Evolutionary conservation across 2,329 filamentous ascomycete genomes (phyloP).

Genomic region (Scedosporium boydii): DNA sequence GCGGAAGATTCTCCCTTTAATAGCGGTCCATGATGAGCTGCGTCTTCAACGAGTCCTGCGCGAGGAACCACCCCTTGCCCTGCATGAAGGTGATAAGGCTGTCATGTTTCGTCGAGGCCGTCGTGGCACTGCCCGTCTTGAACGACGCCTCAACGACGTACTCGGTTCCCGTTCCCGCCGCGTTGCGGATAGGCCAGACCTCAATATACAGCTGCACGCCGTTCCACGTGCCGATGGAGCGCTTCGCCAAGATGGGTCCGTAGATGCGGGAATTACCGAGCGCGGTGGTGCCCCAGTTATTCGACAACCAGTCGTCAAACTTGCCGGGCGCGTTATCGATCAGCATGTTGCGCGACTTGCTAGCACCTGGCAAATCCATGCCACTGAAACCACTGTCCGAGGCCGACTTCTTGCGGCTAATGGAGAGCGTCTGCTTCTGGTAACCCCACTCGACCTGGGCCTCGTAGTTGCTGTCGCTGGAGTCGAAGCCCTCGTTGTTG

Average conservation of each 20-base stretch:
- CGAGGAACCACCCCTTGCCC: slow-evolving; percentile 18
- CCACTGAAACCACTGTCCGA: slow-evolving; percentile 16
- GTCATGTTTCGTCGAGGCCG: slow-evolving; percentile 11
- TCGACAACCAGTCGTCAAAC: slow-evolving; percentile 19
- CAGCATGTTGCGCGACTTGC: slow-evolving; percentile 14
- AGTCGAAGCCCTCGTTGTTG: slow-evolving; percentile 22
- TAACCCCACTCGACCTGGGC: slow-evolving; percentile 27
- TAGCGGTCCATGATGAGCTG: slow-evolving; percentile 19
- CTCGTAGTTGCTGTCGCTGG: slow-evolving; percentile 18
- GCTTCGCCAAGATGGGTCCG: slow-evolving; percentile 20
- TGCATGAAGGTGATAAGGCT: slow-evolving; percentile 13
- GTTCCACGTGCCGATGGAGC: slow-evolving; percentile 20
- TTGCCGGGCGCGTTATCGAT: slow-evolving; percentile 18
- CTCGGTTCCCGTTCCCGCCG: slow-evolving; percentile 14
- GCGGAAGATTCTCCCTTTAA: background rate
- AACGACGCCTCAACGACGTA: slow-evolving; percentile 21
- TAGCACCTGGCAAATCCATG: slow-evolving; percentile 15
- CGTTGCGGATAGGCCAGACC: slow-evolving; percentile 20
- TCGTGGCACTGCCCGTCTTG: slow-evolving; percentile 13
- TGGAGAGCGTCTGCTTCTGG: slow-evolving; percentile 25
- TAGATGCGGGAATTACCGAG: slow-evolving; percentile 18
- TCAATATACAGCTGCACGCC: slow-evolving; percentile 20
- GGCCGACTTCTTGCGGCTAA: slow-evolving; percentile 19
- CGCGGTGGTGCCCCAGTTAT: slow-evolving; percentile 16
- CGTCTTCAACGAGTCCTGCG: slow-evolving; percentile 17